Conservation (phyloP, 192 early-diverging fungal genomes). For the Backusella westeae region DNA sequence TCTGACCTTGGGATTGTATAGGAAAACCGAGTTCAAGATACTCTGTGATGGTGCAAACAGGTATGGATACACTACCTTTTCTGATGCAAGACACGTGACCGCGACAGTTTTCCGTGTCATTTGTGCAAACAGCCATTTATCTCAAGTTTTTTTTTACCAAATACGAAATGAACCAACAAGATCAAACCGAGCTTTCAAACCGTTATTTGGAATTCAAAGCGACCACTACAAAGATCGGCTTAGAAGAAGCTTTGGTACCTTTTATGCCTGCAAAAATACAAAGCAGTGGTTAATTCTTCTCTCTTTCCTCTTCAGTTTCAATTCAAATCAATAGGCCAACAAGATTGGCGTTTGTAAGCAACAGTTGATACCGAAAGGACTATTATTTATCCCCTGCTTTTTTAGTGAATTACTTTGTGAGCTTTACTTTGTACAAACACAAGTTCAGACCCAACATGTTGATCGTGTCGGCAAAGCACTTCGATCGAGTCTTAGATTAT, state of each 20-base stretch:
- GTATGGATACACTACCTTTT: too few relatives aligned
- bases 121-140: neutral
- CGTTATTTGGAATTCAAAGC: conserved; percentile 3
- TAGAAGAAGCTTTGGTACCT: conserved; percentile 10
- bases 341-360: conserved; percentile 14
- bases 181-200: neutral
- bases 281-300: neutral
- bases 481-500: neutral
- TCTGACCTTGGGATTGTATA: too few relatives aligned
- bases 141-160: neutral
- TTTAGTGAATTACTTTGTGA: conserved; percentile 4
- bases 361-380: neutral
- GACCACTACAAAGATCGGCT: neutral
- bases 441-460: neutral
- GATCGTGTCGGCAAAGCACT: neutral
- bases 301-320: neutral
- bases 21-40: too few relatives aligned
- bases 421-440: neutral
- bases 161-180: conserved; percentile 7
- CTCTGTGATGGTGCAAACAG: too few relatives aligned
- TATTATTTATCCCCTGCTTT: neutral
- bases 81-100: neutral
- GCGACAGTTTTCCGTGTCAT: neutral
- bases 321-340: conserved; percentile 1
- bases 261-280: neutral